Base-by-base conservation (phyloP, 2,329 filamentous ascomycete genomes). In the Paracoccidioides brasiliensis region DNA sequence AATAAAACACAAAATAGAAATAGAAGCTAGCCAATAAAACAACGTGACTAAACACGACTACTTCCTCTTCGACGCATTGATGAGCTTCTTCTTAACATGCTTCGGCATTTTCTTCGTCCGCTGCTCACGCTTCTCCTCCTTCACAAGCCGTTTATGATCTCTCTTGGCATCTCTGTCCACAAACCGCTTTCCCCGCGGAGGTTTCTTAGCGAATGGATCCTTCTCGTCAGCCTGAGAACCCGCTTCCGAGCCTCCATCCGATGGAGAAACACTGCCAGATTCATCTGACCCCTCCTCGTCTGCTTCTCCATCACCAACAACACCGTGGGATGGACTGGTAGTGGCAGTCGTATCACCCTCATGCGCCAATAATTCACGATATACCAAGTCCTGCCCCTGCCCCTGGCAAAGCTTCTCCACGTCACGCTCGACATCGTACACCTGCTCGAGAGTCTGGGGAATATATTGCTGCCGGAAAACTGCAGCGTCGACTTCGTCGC, bases 391-490 rank as follows among this genome's bases (percentile, higher is more conserved):
- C 10, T 82, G 80, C 22, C 84, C 87, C 60, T 86, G 79, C 4
- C 89, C 90, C 45, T 82, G 78, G 6, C 81, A 81, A 28, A 95
- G 80, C 68, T 83, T 84, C 63, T 88, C 84, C 1, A 84, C 88
- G 63, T 97, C 93, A 63, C 90, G 85, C 71, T 97, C 93, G 52
- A 95, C 84, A 67, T 98, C 90, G 70, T 96, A 96, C 4, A 98
- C 91, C 66, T 98, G 89, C 62, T 97, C 88, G 45, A 98, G 78
- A 0, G 88, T 97, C 70, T 95, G 90, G 0, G 93, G 93, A 53
- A 98, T 97, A 70, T 94, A 98, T 69, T 96, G 89, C 65, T 95
- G 86, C 64, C 91, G 81, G 75, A 96, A 98, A 5, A 97, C 93
- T 61, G 93, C 88, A 56, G 90, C 88, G 64, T 95, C 88, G 8